Percentiles rank a stretch among this genome's conserved stretches.
phyloP scores from a whole-genome alignment of 352 stramenopile genomes.

The Phytophthora lateralis region DNA sequence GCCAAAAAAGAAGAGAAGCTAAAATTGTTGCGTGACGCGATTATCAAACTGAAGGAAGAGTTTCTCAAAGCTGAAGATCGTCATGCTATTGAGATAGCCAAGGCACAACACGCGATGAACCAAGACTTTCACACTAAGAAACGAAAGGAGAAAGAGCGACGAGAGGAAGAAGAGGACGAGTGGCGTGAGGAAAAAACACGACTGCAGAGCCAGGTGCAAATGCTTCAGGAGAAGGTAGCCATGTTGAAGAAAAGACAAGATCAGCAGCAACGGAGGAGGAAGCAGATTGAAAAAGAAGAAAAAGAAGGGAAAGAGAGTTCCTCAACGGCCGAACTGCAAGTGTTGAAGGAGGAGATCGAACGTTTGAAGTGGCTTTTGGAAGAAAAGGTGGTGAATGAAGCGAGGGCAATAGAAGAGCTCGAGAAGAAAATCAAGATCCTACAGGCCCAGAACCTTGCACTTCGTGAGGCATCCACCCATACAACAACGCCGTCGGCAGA shows the following conservation, averaged over 20 bases:
- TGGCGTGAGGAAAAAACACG: slow-evolving; percentile 58
- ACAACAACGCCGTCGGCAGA: neutral
- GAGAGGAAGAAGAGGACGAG: slow-evolving; percentile 43
- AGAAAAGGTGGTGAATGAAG: slow-evolving; percentile 58
- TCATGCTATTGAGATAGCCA: slow-evolving; percentile 72
- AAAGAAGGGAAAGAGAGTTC: slow-evolving; percentile 27
- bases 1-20: slow-evolving; percentile 68
- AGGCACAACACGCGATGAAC: slow-evolving; percentile 53
- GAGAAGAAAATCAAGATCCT: slow-evolving; percentile 77
- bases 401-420: slow-evolving; percentile 53
- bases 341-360: slow-evolving; percentile 53
- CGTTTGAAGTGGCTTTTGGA: slow-evolving; percentile 61
- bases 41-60: slow-evolving; percentile 90
- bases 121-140: slow-evolving; percentile 37
- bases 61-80: slow-evolving; percentile 87
- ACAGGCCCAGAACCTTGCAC: slow-evolving; percentile 81
- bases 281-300: slow-evolving; percentile 23
- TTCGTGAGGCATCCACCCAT: slow-evolving; percentile 49
- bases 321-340: slow-evolving; percentile 16
- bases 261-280: slow-evolving; percentile 24
- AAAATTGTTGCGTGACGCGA: slow-evolving; percentile 69
- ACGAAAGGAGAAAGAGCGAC: slow-evolving; percentile 45
- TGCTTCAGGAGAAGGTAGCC: slow-evolving; percentile 72
- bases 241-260: slow-evolving; percentile 45
- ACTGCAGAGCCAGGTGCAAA: slow-evolving; percentile 55